Percentiles rank a stretch among this genome's conserved stretches.
phyloP scores from a whole-genome alignment of 2,329 filamentous ascomycete species.

The Trichoderma guizhouense region DNA sequence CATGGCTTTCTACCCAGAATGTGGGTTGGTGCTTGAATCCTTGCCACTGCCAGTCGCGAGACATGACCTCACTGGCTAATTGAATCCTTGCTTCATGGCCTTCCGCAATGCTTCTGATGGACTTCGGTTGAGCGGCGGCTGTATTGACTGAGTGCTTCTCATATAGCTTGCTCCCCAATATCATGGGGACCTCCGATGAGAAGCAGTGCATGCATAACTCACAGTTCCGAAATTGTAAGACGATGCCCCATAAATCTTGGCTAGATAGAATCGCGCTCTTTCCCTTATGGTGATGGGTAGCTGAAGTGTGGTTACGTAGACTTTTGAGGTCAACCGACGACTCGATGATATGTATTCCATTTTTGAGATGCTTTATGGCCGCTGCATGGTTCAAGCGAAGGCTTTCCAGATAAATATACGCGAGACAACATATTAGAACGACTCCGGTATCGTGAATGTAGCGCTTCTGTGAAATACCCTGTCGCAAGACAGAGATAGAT shows the following conservation, averaged over 20 bases:
- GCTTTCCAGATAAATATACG: background rate
- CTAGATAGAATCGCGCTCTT: background rate
- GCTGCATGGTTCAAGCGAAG: background rate
- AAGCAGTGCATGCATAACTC: background rate
- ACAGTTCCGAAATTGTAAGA: background rate
- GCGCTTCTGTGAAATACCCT: background rate
- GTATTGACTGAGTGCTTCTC: background rate
- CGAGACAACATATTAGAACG: background rate
- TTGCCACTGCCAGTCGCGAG: background rate
- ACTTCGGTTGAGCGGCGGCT: background rate
- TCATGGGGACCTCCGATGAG: background rate
- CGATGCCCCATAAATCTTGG: background rate
- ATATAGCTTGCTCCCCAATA: background rate
- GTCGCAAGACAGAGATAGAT: background rate
- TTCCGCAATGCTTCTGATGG: background rate
- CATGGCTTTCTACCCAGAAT: background rate
- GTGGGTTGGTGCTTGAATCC: background rate
- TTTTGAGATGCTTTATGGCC: background rate
- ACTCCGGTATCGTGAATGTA: background rate
- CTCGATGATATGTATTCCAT: background rate
- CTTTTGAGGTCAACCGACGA: background rate
- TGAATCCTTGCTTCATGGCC: background rate
- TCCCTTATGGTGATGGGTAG: background rate
- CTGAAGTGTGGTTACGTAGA: background rate
- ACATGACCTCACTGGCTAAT: background rate